Percentiles rank a stretch among this genome's conserved stretches.
These are phyloP conservation scores for Candida neerlandica DNA, from an alignment of 1,139 yeast genomes.

Conservation along the genomic window DNA sequence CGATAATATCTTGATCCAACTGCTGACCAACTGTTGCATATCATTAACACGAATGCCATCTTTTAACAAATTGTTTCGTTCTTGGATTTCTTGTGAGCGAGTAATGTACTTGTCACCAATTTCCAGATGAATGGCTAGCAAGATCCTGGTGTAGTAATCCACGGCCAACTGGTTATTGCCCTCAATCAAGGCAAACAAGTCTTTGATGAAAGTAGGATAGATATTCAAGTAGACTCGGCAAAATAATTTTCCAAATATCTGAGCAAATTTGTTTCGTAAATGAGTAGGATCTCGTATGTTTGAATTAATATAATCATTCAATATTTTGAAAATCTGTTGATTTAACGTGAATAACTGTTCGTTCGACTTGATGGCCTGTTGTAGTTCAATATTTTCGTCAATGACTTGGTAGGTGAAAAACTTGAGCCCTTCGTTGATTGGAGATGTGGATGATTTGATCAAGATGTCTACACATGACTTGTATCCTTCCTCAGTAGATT, in stretches of 20 bases:
- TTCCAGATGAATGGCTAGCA: conserved; percentile 80
- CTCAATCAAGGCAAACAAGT: conserved; percentile 38
- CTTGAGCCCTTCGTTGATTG: conserved; percentile 54
- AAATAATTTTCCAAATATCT: conserved; percentile 71
- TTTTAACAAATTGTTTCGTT: conserved; percentile 71
- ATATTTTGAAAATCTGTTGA: conserved; percentile 41
- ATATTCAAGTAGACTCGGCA: conserved; percentile 61
- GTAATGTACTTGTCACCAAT: conserved; percentile 89
- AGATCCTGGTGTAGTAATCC: conserved; percentile 76
- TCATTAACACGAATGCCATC: conserved; percentile 81
- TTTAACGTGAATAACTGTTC: conserved; percentile 52
- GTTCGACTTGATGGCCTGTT: conserved; percentile 27
- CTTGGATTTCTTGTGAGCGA: conserved; percentile 62
- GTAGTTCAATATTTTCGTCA: conserved; percentile 58
- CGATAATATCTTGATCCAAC: conserved; percentile 68
- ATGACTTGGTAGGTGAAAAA: conserved; percentile 85
- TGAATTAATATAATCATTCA: conserved; percentile 30
- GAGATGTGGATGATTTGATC: conserved; percentile 23
- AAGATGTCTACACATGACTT: conserved; percentile 71
- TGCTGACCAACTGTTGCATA: conserved; percentile 62
- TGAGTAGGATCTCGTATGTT: conserved; percentile 56
- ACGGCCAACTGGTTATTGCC: conserved; percentile 45
- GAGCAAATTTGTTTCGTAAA: conserved; percentile 78
- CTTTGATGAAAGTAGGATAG: conserved; percentile 71
- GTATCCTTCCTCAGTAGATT: conserved; percentile 79